Evolutionary conservation across 768 basidiomycete genomes (phyloP), one percentile per base, ranked within the genome.

Genomic region (Termitomyces heimii): DNA sequence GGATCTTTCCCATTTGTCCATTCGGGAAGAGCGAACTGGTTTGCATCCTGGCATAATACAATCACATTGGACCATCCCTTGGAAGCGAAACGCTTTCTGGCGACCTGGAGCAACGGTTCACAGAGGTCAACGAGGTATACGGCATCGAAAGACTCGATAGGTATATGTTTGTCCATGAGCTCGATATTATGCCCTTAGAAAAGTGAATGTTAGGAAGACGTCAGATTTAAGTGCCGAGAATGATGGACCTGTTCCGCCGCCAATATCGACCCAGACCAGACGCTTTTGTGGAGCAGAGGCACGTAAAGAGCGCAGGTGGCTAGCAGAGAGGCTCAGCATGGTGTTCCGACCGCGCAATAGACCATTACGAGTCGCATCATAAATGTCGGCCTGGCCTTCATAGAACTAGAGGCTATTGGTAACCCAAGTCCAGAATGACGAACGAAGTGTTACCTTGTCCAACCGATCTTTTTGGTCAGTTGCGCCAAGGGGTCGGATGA

Each of bases 211-310:
- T 10, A 44, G 14, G n/a, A 22, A 26, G n/a, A 44, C 16, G n/a
- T 6, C 18, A 28, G 18, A 44, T 24, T 24, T 42, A 5, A 54
- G 34, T 24, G 18, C 39, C 34, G 3, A 53, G 47, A 26, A 47
- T 7, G 46, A 52, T 0, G 47, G 20, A 53, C 81, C 82, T 13
- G 88, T 89, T 28, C 88, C 89, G 32, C 88, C 89, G 16, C 88
- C 87, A 55, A 91, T 82, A 66, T 91, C 89, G 18, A 91, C 77
- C 89, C 89, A 91, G 14, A 91, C 77, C 18, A 88, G 77, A 14
- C 75, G 75, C 65, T 79, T 78, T 0, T 71, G 67, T 0, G 77
- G 74, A 6, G 74, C 61, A 26, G 65, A 65, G 35, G 66, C 68
- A 5, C 74, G 74, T 46, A 86, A 73, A 2, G 77, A 70, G 32